Evolutionary conservation across 179 eudicot genomes (phyloP).

Genomic region (Beta corolliflora): DNA sequence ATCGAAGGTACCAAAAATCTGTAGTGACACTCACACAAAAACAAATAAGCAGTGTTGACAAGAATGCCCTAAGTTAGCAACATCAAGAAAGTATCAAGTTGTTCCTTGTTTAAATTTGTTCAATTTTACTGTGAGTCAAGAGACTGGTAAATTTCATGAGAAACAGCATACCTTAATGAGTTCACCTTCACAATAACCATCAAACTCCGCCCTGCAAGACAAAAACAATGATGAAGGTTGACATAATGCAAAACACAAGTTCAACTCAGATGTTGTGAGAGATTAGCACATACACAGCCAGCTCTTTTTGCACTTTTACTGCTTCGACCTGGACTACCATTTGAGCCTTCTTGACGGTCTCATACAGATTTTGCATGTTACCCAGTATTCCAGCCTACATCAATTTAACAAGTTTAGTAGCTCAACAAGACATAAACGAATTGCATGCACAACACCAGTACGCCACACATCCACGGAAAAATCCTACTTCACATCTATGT

Average conservation of each 20-base stretch:
- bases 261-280: background rate
- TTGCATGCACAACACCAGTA: background rate
- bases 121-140: background rate
- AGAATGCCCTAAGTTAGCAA: background rate
- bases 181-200: constrained; percentile 91
- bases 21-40: background rate
- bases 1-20: background rate
- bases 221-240: background rate
- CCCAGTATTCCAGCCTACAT: constrained; percentile 79
- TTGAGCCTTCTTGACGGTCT: constrained; percentile 93
- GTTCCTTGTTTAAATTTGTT: too few species aligned
- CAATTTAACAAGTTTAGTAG: constrained; percentile 5
- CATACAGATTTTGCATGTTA: constrained; percentile 84
- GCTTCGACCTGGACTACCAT: constrained; percentile 98
- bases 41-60: background rate
- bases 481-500: background rate
- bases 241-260: background rate
- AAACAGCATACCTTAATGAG: constrained; percentile 69
- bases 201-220: constrained; percentile 81
- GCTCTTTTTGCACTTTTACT: constrained; percentile 91
- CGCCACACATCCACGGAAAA: background rate
- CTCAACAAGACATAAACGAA: background rate
- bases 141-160: background rate
- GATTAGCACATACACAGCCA: constrained; percentile 63
- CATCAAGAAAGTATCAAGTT: background rate